Base-by-base conservation (phyloP, 345 rosid genomes). In the Clausena lansium region DNA sequence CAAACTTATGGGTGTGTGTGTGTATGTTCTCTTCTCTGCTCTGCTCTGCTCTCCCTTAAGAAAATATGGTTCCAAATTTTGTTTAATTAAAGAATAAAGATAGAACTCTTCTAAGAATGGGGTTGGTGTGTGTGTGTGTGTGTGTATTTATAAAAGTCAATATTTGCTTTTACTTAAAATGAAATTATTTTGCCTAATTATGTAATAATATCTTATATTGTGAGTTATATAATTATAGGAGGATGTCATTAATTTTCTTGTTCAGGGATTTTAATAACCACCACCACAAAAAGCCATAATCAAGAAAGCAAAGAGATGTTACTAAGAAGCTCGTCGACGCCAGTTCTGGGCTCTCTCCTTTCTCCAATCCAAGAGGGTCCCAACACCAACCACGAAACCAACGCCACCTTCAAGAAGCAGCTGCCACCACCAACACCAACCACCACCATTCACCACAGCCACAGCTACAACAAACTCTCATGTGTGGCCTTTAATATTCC, bases 241-340 rank as follows among this genome's bases (percentile, higher is more conserved):
- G 50, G 50, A 41, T 41, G 15, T 17, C 55, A 15, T 50, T 6
- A 5, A 15, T 52, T 52, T 52, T 52, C 57, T 17, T 13, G 50
- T 52, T 52, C 57, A 52, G 57, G 57, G 20, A 32, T 15, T 35
- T 20, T 11, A 6, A 33, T 11, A 57, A 9, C 55, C 65, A 14
- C 55, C 65, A 14, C 61, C 70, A 50, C 78, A 60, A 32, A 62
- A 28, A 27, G 38, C 22, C 7, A 19, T 4, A n/a, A 36, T 36
- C 64, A 57, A 39, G 9, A 30, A 39, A 7, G 24, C 30, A 28
- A 55, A 63, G 75, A 70, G 38, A 91, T 89, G 93, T 22, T 91
- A 74, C 86, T 91, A 9, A 86, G 89, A 71, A 91, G 93, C 85
- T 87, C 93, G 20, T 89, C 93, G 54, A 91, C 93, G 0, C 95